phyloP scores from a whole-genome alignment of 805 yeast species.

The Priceomyces fermenticarens region DNA sequence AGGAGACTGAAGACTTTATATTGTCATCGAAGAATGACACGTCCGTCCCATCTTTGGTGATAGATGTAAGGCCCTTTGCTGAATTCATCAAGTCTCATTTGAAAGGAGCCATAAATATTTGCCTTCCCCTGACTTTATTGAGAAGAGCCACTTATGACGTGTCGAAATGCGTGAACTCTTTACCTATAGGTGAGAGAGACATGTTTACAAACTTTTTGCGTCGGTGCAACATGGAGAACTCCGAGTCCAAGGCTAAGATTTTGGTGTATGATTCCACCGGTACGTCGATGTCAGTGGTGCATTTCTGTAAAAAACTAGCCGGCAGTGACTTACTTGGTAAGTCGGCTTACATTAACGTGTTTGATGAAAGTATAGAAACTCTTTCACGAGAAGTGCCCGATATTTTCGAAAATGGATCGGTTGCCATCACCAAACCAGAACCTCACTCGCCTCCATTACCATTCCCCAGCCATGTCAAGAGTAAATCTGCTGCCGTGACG shows the following conservation, averaged over 20 bases:
- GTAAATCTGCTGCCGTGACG: conserved; percentile 12
- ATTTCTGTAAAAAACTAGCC: conserved; percentile 48
- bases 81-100: conserved; percentile 64
- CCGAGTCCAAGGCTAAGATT: conserved; percentile 15
- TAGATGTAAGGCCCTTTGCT: conserved; percentile 81
- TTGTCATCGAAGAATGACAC: conserved; percentile 3
- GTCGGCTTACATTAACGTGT: too few relatives aligned
- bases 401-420: conserved; percentile 15
- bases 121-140: conserved; percentile 85
- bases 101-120: conserved; percentile 63
- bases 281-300: conserved; percentile 38
- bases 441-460: conserved; percentile 1
- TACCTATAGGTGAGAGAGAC: conserved; percentile 50
- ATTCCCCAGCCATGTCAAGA: not conserved
- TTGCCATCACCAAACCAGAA: not conserved
- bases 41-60: conserved; percentile 32
- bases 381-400: too few relatives aligned
- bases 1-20: conserved; percentile 14
- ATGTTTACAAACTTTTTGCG: conserved; percentile 20
- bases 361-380: too few relatives aligned
- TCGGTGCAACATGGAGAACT: not conserved
- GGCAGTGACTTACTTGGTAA: conserved; percentile 11
- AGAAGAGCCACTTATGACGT: conserved; percentile 72
- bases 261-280: conserved; percentile 46
- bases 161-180: conserved; percentile 56